A percentile compares a stretch with the other conserved stretches of the same genome.
These are phyloP conservation scores for Colletotrichum sp. DNA, from an alignment of 2,329 filamentous ascomycete genomes.

Conservation along the genomic window DNA sequence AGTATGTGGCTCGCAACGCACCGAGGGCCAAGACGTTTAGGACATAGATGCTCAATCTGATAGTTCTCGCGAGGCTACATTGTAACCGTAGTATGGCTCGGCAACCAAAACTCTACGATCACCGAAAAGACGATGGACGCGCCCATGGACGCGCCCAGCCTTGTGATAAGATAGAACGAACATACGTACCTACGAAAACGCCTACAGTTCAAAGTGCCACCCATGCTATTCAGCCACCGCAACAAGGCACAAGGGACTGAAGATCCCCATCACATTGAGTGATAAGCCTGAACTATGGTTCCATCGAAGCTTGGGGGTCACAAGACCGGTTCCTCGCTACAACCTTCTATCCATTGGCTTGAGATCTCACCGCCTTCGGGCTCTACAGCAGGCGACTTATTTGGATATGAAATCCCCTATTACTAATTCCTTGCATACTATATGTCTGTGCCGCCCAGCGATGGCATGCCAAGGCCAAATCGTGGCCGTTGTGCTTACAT, in stretches of 20 bases:
- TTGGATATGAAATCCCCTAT: neutral
- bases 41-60: neutral
- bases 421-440: neutral
- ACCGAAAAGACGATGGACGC: neutral
- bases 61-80: neutral
- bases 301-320: accelerated
- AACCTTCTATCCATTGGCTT: neutral
- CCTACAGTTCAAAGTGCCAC: accelerated
- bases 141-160: neutral
- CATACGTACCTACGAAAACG: accelerated
- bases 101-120: neutral
- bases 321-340: neutral
- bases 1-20: neutral
- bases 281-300: neutral
- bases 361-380: neutral
- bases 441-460: neutral
- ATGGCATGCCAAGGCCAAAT: neutral
- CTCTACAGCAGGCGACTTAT: accelerated
- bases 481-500: neutral
- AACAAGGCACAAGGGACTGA: neutral
- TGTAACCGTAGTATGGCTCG: accelerated
- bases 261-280: accelerated
- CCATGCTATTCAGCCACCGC: neutral
- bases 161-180: neutral
- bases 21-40: neutral